phyloP scores from a whole-genome alignment of 1,139 yeast genomes.

The Nakaseomyces kungkrabaensis region DNA sequence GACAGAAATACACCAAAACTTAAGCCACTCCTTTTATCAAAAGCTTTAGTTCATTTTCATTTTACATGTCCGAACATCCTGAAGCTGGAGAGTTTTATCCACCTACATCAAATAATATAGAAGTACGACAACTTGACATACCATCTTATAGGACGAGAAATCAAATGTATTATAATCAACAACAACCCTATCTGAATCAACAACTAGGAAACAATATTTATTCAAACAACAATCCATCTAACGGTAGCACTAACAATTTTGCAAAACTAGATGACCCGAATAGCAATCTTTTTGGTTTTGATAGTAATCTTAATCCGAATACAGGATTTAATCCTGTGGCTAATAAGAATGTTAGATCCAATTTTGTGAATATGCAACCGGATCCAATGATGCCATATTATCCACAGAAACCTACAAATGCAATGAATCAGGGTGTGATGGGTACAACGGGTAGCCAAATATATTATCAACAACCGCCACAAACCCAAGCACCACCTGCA shows the following conservation, averaged over 20 bases:
- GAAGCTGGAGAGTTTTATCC: constrained; percentile 1
- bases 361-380: neutral
- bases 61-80: constrained; percentile 1
- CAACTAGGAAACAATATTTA: neutral
- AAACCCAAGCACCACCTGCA: neutral
- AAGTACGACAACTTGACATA: constrained; percentile 1
- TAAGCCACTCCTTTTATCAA: too few species aligned
- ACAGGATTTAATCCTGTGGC: constrained; percentile 1
- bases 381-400: neutral
- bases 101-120: neutral
- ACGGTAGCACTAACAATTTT: neutral
- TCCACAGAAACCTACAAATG: neutral
- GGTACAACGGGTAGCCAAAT: neutral
- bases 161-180: constrained; percentile 1
- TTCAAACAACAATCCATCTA: neutral
- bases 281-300: constrained; percentile 1
- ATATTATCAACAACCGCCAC: constrained; percentile 1
- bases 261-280: constrained; percentile 2
- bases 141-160: neutral
- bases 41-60: neutral
- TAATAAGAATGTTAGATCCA: constrained; percentile 3
- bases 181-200: neutral
- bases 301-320: constrained; percentile 1
- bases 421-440: neutral
- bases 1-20: neutral